Evolutionary conservation across 257 asterid genomes (phyloP).

Genomic region (Fraxinus quadrangulata): DNA sequence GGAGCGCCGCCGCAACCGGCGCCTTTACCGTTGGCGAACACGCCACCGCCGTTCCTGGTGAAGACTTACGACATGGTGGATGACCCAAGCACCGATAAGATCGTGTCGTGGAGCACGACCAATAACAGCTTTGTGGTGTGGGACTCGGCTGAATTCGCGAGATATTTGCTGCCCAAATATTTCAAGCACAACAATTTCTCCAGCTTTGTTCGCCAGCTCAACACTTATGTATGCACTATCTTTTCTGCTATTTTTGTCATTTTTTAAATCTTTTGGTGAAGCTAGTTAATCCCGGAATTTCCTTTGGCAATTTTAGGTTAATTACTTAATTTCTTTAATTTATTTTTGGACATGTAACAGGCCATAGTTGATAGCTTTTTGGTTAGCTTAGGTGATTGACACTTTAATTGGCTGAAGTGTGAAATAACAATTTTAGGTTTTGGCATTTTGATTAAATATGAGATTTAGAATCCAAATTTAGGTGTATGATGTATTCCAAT

Average conservation of each 20-base stretch:
- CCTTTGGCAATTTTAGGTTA: neutral
- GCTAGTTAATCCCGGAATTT: neutral
- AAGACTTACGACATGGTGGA: slow-evolving; percentile 90
- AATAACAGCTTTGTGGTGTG: slow-evolving; percentile 75
- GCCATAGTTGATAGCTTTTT: neutral
- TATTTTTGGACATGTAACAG: neutral
- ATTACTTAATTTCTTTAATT: neutral
- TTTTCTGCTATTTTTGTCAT: too few species aligned
- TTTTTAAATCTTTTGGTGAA: too few species aligned
- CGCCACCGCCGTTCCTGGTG: slow-evolving; percentile 75
- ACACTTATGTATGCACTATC: slow-evolving; percentile 46
- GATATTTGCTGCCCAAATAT: slow-evolving; percentile 62
- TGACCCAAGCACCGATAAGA: slow-evolving; percentile 61
- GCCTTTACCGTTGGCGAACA: slow-evolving; percentile 52
- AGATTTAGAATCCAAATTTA: neutral
- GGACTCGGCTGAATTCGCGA: slow-evolving; percentile 78
- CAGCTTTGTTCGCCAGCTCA: slow-evolving; percentile 74
- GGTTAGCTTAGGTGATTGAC: slow-evolving; percentile 1
- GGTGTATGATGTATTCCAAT: neutral
- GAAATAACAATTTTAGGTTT: neutral
- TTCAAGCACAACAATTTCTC: slow-evolving; percentile 85
- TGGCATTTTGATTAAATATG: neutral
- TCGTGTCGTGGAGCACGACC: slow-evolving; percentile 78
- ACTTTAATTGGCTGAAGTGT: neutral
- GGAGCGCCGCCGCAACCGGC: slow-evolving; percentile 41